Base-by-base conservation (phyloP, 345 rosid genomes). In the Arabis hirsuta region DNA sequence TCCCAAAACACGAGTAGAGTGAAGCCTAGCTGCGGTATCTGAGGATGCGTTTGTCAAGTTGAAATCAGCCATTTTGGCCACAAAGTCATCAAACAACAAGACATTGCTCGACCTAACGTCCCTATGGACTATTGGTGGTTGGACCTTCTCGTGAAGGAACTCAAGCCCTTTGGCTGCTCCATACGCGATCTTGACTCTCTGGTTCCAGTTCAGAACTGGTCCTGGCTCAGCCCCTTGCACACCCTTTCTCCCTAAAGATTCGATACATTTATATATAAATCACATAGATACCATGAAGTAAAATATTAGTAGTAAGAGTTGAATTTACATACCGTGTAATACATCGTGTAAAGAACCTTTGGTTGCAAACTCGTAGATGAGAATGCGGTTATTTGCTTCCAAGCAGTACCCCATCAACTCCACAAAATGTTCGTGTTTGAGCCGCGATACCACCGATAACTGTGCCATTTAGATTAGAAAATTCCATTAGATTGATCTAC, bases 91-190 rank as follows among this genome's bases (percentile, higher is more conserved):
- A 12, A 90, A 96, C 46, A 96, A 74, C 22, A 96, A 82, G 50
- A 96, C 95, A 32, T 92, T 96, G 98, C 99, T 92, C 4, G 98
- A 92, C 79, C 98, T 84, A 27, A 96, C 88, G 73, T 92, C 99
- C 1, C 98, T 89, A 43, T 92, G 99, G 55, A 92, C 97, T 32
- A 96, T 80, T 3, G 98, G 73, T 60, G 98, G 99, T 77, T 92
- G 98, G 51, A 86, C 86, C 70, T 87, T 96, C 81, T 96, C 99
- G 19, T 96, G 99, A 73, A 96, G 84, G 78, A 80, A 96, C 76
- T 96, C 97, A 0, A 96, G 91, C 20, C 99, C 99, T 73, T 78
- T 89, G 0, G 98, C 98, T 12, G 97, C 99, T 36, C 98, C 98
- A 65, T 34, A 86, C 9, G 99, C 99, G 52, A 92, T 79, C 55